These are phyloP conservation scores for Yarrowia porcina DNA, from an alignment of 805 yeast genomes.

Conservation along the genomic window DNA sequence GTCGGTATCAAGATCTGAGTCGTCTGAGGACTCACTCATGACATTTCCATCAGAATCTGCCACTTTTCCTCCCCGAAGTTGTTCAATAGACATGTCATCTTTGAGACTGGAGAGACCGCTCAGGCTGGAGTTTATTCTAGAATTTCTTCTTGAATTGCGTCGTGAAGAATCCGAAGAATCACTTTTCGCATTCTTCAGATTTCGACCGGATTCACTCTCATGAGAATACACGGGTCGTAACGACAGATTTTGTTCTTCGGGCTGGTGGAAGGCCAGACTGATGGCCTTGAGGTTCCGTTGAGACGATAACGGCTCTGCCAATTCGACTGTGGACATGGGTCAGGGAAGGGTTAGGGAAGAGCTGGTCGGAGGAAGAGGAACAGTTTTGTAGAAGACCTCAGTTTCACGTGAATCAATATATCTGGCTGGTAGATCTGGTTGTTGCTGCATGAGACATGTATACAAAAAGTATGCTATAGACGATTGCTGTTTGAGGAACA, in stretches of 20 bases:
- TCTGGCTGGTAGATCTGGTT: not conserved
- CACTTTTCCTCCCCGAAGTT: not conserved
- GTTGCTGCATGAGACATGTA: slow-evolving; percentile 1
- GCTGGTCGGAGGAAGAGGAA: too few relatives aligned
- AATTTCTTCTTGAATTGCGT: too few relatives aligned
- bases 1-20: not conserved
- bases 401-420: too few relatives aligned
- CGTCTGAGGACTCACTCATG: not conserved
- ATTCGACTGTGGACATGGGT: not conserved
- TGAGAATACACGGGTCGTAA: not conserved
- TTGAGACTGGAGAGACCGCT: too few relatives aligned
- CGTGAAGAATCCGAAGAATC: too few relatives aligned
- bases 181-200: too few relatives aligned
- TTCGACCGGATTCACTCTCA: too few relatives aligned
- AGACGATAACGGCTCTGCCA: slow-evolving; percentile 2
- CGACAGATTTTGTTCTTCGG: not conserved
- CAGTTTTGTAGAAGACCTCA: too few relatives aligned
- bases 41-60: not conserved
- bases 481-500: slow-evolving; percentile 17
- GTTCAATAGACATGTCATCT: not conserved
- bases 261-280: not conserved
- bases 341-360: not conserved
- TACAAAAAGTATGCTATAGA: not conserved
- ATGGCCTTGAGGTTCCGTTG: slow-evolving; percentile 13
- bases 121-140: too few relatives aligned